A percentile compares a stretch with the other conserved stretches of the same genome.
These are phyloP conservation scores for Aegilops sharonensis DNA, from an alignment of 176 grass and related monocot species.

Conservation along the genomic window DNA sequence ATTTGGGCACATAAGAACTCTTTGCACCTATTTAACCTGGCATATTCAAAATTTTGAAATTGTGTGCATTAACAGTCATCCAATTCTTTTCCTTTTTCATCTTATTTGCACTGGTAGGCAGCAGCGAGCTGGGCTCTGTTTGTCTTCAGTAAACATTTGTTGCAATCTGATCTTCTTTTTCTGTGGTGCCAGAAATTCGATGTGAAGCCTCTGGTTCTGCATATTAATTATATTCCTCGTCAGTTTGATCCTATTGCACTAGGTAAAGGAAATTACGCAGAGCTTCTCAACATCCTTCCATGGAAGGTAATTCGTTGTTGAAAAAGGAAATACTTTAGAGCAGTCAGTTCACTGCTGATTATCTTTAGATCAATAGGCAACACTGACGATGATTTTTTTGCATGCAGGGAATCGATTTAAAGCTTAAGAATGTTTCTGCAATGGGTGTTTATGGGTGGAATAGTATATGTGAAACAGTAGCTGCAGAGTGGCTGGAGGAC, in stretches of 20 bases:
- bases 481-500: constrained; percentile 92
- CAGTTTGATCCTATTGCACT: constrained; percentile 89
- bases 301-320: constrained; percentile 73
- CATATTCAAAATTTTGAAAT: background rate
- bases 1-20: background rate
- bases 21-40: background rate
- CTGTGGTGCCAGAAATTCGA: constrained; percentile 86
- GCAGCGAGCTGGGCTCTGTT: background rate
- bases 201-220: constrained; percentile 70
- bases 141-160: constrained; percentile 21
- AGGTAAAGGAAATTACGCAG: constrained; percentile 90
- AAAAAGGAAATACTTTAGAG: background rate
- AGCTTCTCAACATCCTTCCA: constrained; percentile 96
- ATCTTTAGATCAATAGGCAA: background rate
- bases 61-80: background rate
- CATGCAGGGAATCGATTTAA: constrained; percentile 89
- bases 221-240: constrained; percentile 91
- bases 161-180: constrained; percentile 24
- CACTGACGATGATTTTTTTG: constrained; percentile 15
- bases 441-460: constrained; percentile 94
- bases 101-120: background rate
- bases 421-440: constrained; percentile 92
- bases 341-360: background rate
- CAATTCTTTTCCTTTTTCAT: background rate
- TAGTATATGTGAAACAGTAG: constrained; percentile 81